Evolutionary conservation across 306 rosid species (phyloP), one percentile per base, ranked within the genome.

Genomic region (Sicyos baderoa): DNA sequence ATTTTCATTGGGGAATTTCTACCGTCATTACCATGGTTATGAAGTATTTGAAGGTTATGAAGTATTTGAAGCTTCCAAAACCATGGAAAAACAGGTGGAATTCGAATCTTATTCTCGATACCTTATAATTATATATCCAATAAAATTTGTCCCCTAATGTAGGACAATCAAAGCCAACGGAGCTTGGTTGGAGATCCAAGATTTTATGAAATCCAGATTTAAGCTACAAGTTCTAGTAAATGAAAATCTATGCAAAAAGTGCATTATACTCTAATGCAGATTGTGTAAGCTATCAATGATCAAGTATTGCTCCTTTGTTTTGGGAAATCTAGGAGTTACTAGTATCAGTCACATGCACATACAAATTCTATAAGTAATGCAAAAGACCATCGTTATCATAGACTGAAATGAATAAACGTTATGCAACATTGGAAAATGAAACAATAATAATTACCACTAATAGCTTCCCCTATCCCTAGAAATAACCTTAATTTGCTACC

Each of bases 341-440:
- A 35, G 42, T 35, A 35, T n/a, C 45, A 27, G 44, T 27, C 65
- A 23, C 45, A 59, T 58, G 65, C 65, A 58, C 18, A 1, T 58
- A 2, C 42, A 58, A 58, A 58, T 35, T 58, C 67, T 37, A 61
- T 9, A 9, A 61, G 67, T 10, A 60, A 7, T 22, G 37, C 48
- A 35, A 23, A 60, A 3, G 49, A 32, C 29, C 22, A 59, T 22
- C 11, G 21, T 15, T 59, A 59, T 15, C 21, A 16, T 60, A 60
- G 66, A 16, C 66, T 60, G n/a, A n/a, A n/a, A 57, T 57, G 42
- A 57, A 57, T 27, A 57, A 13, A 57, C 19, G 18, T 15, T 57
- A 14, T 57, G 63, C 42, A 60, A 21, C 21, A 29, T n/a, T 15
- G 21, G 48, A 60, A 60, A 60, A 60, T 60, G 48, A 32, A 29